A percentile compares a stretch with the other conserved stretches of the same genome.
Evolutionary conservation across 768 basidiomycete genomes (phyloP).

Genomic region (Ephemerocybe angulata): DNA sequence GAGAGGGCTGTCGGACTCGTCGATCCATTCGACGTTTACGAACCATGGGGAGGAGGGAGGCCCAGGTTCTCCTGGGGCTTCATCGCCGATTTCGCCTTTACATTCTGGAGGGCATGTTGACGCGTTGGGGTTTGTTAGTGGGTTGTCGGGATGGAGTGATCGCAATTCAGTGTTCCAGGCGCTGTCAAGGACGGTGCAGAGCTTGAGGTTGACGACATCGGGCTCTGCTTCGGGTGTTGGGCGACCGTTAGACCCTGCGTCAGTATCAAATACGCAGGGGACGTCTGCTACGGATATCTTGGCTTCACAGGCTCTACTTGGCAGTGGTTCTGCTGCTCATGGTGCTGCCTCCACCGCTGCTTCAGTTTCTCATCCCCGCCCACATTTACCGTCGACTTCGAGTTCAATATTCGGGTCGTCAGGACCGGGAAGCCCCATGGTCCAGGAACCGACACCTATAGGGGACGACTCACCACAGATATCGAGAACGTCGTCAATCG

Average conservation of each 20-base stretch:
- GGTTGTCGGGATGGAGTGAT: constrained; percentile 31
- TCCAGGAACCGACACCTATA: neutral
- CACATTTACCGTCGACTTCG: too few relatives aligned
- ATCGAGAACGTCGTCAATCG: neutral
- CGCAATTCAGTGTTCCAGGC: constrained; percentile 50
- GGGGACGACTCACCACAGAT: neutral
- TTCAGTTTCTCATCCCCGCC: neutral
- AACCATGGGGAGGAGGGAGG: constrained; percentile 41
- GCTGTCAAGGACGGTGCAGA: constrained; percentile 52
- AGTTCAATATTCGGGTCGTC: too few relatives aligned
- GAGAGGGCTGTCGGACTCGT: constrained; percentile 88
- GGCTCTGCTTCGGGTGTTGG: neutral
- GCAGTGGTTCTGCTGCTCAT: neutral
- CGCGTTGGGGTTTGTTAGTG: neutral
- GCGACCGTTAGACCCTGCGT: neutral
- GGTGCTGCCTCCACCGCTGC: neutral
- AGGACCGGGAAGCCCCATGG: neutral
- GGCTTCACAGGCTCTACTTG: neutral
- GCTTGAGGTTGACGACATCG: constrained; percentile 31
- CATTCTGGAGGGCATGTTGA: neutral
- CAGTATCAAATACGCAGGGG: neutral
- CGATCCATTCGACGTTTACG: constrained; percentile 83
- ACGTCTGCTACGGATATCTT: neutral
- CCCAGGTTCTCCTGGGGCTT: constrained; percentile 7
- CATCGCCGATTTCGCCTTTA: constrained; percentile 11